phyloP scores from a whole-genome alignment of 768 basidiomycete species.

The Grammothele lineata region DNA sequence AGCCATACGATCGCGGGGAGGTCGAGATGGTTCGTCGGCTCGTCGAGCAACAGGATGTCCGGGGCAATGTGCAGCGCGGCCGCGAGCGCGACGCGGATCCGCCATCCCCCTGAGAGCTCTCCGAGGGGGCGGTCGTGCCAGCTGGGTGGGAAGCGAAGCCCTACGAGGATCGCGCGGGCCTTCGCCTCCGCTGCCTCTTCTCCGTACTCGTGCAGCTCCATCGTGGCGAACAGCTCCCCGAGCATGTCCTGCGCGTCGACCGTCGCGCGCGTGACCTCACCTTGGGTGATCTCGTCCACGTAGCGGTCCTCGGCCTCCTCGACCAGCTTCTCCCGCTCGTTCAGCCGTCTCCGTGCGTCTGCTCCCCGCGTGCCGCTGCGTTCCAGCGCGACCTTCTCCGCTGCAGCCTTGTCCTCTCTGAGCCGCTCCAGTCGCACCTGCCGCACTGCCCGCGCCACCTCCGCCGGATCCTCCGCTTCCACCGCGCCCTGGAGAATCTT shows the following conservation, averaged over 20 bases:
- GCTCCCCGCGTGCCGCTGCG: slow-evolving; percentile 16
- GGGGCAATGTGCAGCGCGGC: too few species aligned
- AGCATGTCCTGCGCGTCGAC: slow-evolving; percentile 17
- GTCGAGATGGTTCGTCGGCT: slow-evolving; percentile 99
- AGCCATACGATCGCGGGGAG: slow-evolving; percentile 71
- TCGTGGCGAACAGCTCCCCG: slow-evolving; percentile 16
- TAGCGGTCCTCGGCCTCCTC: slow-evolving; percentile 10
- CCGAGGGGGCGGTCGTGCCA: slow-evolving; percentile 13
- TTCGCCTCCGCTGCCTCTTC: slow-evolving; percentile 78
- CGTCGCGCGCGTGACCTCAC: slow-evolving; percentile 4
- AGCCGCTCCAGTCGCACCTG: slow-evolving; percentile 58
- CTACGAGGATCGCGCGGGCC: slow-evolving; percentile 55
- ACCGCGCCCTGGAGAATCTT: slow-evolving; percentile 9
- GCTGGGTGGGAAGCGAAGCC: slow-evolving; percentile 4
- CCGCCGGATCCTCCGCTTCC: slow-evolving; percentile 70
- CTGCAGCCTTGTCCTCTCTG: slow-evolving; percentile 12
- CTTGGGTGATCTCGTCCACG: neutral
- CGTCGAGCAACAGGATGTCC: too few species aligned
- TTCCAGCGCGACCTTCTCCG: slow-evolving; percentile 18
- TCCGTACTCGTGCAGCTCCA: slow-evolving; percentile 12
- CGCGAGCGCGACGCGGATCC: slow-evolving; percentile 41
- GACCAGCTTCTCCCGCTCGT: slow-evolving; percentile 15
- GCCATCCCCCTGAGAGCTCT: slow-evolving; percentile 12
- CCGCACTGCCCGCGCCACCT: slow-evolving; percentile 96
- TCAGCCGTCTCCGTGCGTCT: slow-evolving; percentile 13